Conservation (phyloP, 495 filamentous ascomycete species). For the Penicillium canariense region DNA sequence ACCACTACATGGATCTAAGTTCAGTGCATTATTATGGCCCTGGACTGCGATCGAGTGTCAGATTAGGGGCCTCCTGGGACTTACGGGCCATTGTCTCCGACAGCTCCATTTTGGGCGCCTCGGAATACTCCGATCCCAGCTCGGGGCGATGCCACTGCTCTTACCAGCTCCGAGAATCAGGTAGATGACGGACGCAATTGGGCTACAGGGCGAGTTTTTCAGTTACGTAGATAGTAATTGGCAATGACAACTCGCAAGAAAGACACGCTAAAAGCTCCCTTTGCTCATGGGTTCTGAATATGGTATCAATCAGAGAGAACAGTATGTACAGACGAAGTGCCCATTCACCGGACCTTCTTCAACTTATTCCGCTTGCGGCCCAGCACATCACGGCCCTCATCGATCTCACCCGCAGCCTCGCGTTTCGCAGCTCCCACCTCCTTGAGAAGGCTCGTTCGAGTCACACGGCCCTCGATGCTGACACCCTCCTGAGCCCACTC, state of each 20-base stretch:
- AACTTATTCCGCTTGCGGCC: conserved; percentile 46
- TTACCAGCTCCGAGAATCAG: too few relatives aligned
- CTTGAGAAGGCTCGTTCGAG: conserved; percentile 74
- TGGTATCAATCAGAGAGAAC: conserved; percentile 16
- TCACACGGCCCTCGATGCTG: conserved; percentile 81
- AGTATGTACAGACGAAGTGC: conserved; percentile 4
- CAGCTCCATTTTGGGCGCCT: too few relatives aligned
- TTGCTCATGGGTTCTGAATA: conserved; percentile 6
- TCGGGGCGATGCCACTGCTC: too few relatives aligned
- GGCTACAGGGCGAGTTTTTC: too few relatives aligned
- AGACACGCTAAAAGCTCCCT: conserved; percentile 5
- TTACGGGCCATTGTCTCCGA: too few relatives aligned
- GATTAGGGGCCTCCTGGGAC: too few relatives aligned
- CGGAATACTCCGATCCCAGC: too few relatives aligned
- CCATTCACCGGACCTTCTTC: conserved; percentile 42
- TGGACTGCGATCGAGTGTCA: conserved; percentile 1
- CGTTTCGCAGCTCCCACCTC: conserved; percentile 88
- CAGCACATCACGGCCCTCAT: conserved; percentile 83
- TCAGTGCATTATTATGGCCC: background rate
- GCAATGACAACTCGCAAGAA: background rate
- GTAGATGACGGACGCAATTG: too few relatives aligned
- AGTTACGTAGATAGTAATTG: too few relatives aligned
- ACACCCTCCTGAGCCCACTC: conserved; percentile 85
- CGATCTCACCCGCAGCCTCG: conserved; percentile 82
- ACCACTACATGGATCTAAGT: too few relatives aligned